phyloP scores from a whole-genome alignment of 2,329 filamentous ascomycete genomes.

The Arthroderma sp. region DNA sequence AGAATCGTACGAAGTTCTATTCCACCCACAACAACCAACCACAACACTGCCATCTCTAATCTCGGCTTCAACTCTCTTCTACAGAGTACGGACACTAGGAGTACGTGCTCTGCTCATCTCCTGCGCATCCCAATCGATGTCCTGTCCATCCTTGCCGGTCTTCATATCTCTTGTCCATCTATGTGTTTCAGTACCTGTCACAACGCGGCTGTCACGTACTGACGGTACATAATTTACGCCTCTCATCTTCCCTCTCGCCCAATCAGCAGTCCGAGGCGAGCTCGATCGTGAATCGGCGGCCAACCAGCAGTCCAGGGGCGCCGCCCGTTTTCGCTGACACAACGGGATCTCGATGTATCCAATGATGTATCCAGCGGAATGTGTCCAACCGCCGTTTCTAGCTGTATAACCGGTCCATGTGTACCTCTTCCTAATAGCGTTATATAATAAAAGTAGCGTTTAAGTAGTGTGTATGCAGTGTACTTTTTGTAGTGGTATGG shows the following conservation, averaged over 20 bases:
- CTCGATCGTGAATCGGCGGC: background rate
- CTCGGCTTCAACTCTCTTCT: no score
- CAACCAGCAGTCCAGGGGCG: background rate
- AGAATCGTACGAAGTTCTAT: no score
- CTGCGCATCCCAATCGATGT: no score
- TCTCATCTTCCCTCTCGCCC: background rate
- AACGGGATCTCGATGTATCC: background rate
- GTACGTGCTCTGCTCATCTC: no score
- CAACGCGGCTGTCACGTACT: conserved; percentile 1
- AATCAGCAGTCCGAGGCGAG: background rate
- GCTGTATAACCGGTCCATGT: background rate
- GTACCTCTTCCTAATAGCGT: background rate
- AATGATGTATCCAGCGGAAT: background rate
- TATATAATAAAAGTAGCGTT: no score
- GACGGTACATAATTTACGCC: background rate
- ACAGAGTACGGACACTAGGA: no score
- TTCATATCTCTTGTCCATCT: background rate
- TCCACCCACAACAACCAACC: no score
- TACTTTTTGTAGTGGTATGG: background rate
- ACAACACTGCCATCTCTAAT: no score
- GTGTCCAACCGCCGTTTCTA: background rate
- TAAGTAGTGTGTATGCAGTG: background rate
- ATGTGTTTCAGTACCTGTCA: background rate
- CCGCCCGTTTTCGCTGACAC: background rate
- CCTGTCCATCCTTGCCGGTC: no score